A percentile compares a stretch with the other conserved stretches of the same genome.
These are phyloP conservation scores for Colletotrichum lentis DNA, from an alignment of 2,329 filamentous ascomycete genomes.

Conservation along the genomic window DNA sequence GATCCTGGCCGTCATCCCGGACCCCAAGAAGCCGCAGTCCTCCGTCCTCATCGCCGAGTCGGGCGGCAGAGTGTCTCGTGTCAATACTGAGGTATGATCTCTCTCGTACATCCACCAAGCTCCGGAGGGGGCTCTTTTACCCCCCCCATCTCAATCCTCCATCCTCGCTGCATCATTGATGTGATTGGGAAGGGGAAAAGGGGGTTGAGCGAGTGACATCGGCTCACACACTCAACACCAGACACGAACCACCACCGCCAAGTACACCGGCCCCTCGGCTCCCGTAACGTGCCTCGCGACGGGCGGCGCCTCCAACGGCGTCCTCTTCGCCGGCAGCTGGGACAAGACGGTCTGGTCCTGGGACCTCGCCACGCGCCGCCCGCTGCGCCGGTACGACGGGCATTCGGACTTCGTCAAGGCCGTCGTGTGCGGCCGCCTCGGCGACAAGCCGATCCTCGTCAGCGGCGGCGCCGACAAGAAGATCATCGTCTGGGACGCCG, in stretches of 20 bases:
- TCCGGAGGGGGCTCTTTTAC: too few species aligned
- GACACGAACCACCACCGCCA: slow-evolving; percentile 29
- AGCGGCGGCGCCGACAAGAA: slow-evolving; percentile 82
- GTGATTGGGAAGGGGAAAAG: background rate
- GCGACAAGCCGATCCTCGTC: slow-evolving; percentile 70
- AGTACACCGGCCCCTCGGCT: slow-evolving; percentile 77
- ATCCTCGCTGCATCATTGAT: background rate
- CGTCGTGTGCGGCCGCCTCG: slow-evolving; percentile 69
- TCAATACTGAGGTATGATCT: slow-evolving; percentile 74
- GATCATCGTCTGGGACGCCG: slow-evolving; percentile 83
- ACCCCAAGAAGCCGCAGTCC: slow-evolving; percentile 67
- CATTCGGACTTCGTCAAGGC: slow-evolving; percentile 94
- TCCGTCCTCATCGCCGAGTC: slow-evolving; percentile 85
- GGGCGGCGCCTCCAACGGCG: slow-evolving; percentile 62
- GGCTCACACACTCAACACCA: background rate
- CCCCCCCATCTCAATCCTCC: too few species aligned
- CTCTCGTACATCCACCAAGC: background rate
- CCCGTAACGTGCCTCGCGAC: slow-evolving; percentile 82
- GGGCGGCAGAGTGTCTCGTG: slow-evolving; percentile 77
- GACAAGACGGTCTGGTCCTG: slow-evolving; percentile 93
- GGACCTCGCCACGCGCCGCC: slow-evolving; percentile 66
- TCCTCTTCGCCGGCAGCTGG: slow-evolving; percentile 89
- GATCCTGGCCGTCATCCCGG: slow-evolving; percentile 75
- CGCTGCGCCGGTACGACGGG: slow-evolving; percentile 71
- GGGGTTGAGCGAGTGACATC: background rate